Evolutionary conservation across 768 basidiomycete genomes (phyloP).

Genomic region (Cystoderma amianthinum): DNA sequence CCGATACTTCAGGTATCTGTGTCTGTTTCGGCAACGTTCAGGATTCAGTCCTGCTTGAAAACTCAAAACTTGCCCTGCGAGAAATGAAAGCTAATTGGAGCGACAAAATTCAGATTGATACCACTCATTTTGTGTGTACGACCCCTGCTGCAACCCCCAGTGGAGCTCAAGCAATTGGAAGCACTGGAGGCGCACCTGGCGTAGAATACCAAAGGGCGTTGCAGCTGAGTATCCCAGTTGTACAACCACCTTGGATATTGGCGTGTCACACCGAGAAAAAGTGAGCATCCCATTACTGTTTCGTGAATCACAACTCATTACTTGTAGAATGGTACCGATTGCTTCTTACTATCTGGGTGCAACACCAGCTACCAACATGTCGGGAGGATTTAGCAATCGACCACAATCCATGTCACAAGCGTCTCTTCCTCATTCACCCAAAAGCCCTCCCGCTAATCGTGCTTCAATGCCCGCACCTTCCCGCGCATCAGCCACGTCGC

Average conservation of each 20-base stretch:
- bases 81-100: slow-evolving; percentile 90
- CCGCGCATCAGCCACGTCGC: slow-evolving; percentile 36
- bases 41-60: slow-evolving; percentile 67
- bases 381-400: slow-evolving; percentile 36
- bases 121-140: slow-evolving; percentile 96
- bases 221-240: slow-evolving; percentile 90
- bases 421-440: slow-evolving; percentile 36
- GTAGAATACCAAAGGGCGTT: slow-evolving; percentile 94
- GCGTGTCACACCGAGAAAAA: slow-evolving; percentile 83
- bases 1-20: slow-evolving; percentile 89
- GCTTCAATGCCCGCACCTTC: slow-evolving; percentile 63
- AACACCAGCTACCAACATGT: slow-evolving; percentile 37
- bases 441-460: slow-evolving; percentile 38
- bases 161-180: slow-evolving; percentile 51
- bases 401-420: slow-evolving; percentile 78
- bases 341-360: slow-evolving; percentile 76
- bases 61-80: slow-evolving; percentile 71
- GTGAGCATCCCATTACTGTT: slow-evolving; percentile 31
- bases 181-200: slow-evolving; percentile 52
- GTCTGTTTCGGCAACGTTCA: slow-evolving; percentile 93
- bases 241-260: slow-evolving; percentile 91
- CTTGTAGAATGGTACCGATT: slow-evolving; percentile 77
- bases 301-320: slow-evolving; percentile 1
- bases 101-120: slow-evolving; percentile 94
- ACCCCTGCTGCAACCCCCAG: slow-evolving; percentile 67